Evolutionary conservation across 169 alveolate genomes (phyloP), one percentile per base, ranked within the genome.

Genomic region (Babesia caballi): DNA sequence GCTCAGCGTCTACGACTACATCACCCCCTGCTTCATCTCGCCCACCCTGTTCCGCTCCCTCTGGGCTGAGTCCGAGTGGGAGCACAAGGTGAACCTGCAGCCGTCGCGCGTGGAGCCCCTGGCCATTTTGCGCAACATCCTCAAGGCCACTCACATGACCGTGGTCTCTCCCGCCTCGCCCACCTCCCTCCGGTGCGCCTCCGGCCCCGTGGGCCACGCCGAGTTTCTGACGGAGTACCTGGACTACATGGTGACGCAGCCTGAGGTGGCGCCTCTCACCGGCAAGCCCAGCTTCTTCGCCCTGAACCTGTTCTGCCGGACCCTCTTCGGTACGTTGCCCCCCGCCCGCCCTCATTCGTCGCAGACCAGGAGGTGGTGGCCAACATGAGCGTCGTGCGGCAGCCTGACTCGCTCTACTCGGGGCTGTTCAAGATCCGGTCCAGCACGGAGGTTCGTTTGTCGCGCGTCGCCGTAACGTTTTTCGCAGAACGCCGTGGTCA

Each of bases 51-150:
- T 96, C 74, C 95, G 98, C 44, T 83, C 92, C 58, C 84, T 89
- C 80, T 97, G 99, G 99, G 91, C 96, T 28, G 97, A 94, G 44
- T 95, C 93, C 77, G 97, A 96, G 69, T 96, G 99, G 99, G 99
- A 96, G 78, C 93, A 94, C 75, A 94, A 88, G 66, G 91, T 93
- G 15, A 76, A 91, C 25, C 69, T 93, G 17, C 84, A 70, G 30
- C 61, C 91, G 11, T n/a, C 35, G 4, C 3, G 17, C 4, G 27
- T 53, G 21, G n/a, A 32, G 53, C 69, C 89, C 33, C 46, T 51
- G 76, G 85, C 74, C 21, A 44, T 84, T 0, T 25, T 66, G 42
- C 32, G 63, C 27, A 17, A 14, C 5, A 17, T 66, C 9, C 21
- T 66, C 4, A 25, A 53, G 38, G 66, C 6, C n/a, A 53, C 87